These are phyloP conservation scores for Mycena albidolilacea DNA, from an alignment of 768 basidiomycete genomes.

Conservation along the genomic window DNA sequence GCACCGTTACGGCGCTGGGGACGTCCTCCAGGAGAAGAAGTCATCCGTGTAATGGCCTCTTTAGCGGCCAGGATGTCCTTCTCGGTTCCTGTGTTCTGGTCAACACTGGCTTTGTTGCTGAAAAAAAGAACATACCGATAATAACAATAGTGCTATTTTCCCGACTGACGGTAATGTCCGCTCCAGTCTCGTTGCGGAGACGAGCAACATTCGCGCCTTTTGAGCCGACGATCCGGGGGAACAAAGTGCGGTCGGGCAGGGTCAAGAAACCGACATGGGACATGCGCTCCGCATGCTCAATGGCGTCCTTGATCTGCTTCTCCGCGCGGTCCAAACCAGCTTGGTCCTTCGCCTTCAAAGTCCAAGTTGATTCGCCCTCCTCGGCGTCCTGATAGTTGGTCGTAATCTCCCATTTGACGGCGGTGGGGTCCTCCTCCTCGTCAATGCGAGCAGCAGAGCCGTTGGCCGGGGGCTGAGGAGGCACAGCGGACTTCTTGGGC, in stretches of 20 bases:
- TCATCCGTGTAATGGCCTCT: constrained; percentile 80
- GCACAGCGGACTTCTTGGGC: constrained; percentile 73
- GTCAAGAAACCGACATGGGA: constrained; percentile 90
- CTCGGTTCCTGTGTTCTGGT: constrained; percentile 69
- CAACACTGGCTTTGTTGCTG: constrained; percentile 11
- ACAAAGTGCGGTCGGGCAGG: constrained; percentile 83
- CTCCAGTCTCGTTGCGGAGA: constrained; percentile 89
- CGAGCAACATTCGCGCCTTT: constrained; percentile 94
- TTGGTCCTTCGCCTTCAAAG: constrained; percentile 85
- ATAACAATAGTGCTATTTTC: constrained; percentile 92
- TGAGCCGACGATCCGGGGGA: constrained; percentile 94
- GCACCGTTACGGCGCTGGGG: constrained; percentile 56
- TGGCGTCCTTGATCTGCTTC: constrained; percentile 74
- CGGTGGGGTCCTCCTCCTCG: constrained; percentile 66
- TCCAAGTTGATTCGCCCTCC: constrained; percentile 90
- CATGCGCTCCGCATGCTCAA: constrained; percentile 80
- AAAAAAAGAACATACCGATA: constrained; percentile 70
- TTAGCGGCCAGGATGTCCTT: constrained; percentile 79
- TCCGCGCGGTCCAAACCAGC: constrained; percentile 84
- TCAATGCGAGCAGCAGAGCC: constrained; percentile 87
- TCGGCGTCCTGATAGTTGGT: constrained; percentile 85
- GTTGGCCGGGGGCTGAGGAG: constrained; percentile 65
- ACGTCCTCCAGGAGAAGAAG: constrained; percentile 54
- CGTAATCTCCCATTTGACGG: constrained; percentile 80
- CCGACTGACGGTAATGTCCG: constrained; percentile 92